These are phyloP conservation scores for Fraxinus quadrangulata DNA, from an alignment of 257 asterid species.

Conservation along the genomic window DNA sequence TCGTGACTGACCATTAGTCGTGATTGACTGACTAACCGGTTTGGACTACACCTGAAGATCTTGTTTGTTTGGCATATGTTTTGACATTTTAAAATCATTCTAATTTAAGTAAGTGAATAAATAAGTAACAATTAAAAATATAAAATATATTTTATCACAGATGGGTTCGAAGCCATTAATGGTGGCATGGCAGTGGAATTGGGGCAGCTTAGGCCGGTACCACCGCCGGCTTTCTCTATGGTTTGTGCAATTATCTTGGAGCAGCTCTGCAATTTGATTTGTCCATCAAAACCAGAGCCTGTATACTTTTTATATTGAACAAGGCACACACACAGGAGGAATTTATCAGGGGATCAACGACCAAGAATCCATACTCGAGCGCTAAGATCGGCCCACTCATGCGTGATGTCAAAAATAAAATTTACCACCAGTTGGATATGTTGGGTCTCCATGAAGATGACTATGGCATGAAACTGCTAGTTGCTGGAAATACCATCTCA, in stretches of 20 bases:
- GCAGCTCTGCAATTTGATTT: constrained; percentile 95
- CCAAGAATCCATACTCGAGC: constrained; percentile 97
- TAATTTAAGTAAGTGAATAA: no score
- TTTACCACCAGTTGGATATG: constrained; percentile 96
- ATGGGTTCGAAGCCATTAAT: no score
- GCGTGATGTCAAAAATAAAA: constrained; percentile 99
- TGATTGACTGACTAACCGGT: no score
- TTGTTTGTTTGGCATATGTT: no score
- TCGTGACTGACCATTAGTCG: no score
- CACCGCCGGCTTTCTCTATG: background rate
- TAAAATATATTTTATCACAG: no score
- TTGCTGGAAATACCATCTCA: constrained; percentile 92
- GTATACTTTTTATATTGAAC: constrained; percentile 77
- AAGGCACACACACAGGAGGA: constrained; percentile 99
- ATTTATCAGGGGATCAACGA: constrained; percentile 98
- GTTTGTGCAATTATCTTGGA: constrained; percentile 83
- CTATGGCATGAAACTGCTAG: constrained; percentile 94
- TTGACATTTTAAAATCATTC: no score
- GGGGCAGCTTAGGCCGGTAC: no score
- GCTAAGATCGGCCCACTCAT: constrained; percentile 96
- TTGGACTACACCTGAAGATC: no score
- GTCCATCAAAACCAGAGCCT: constrained; percentile 92
- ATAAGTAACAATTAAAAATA: no score
- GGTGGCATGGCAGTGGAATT: no score
- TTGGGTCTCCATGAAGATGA: constrained; percentile 95